Conservation (phyloP, 345 rosid genomes). For the Gossypium rotundifolium region DNA sequence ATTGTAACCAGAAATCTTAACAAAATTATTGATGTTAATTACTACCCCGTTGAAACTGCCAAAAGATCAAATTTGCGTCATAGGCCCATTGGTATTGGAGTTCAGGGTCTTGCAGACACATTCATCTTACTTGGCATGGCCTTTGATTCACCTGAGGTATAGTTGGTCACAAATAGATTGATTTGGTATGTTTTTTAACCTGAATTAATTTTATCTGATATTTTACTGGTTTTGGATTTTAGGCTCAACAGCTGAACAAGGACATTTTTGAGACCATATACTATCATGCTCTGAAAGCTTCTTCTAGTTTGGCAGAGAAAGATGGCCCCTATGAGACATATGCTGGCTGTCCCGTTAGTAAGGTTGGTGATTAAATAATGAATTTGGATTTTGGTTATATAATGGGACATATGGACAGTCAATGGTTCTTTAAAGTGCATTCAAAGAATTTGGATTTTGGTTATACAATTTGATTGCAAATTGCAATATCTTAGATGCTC, state of each 20-base stretch:
- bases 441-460: neutral
- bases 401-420: neutral
- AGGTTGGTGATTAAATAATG: constrained; percentile 37
- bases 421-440: neutral
- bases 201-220: constrained; percentile 17
- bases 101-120: constrained; percentile 93
- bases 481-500: neutral
- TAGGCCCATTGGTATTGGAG: constrained; percentile 92
- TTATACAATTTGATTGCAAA: neutral
- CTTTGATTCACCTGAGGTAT: constrained; percentile 83
- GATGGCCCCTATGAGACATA: constrained; percentile 83
- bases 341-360: constrained; percentile 84
- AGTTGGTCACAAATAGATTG: neutral
- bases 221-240: constrained; percentile 14
- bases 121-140: constrained; percentile 89
- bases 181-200: neutral
- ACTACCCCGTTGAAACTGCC: constrained; percentile 91
- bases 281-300: constrained; percentile 73
- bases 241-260: constrained; percentile 85
- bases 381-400: neutral
- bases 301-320: constrained; percentile 56
- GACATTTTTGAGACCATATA: constrained; percentile 94
- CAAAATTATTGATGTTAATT: constrained; percentile 86
- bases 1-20: constrained; percentile 39
- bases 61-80: constrained; percentile 70